These are phyloP conservation scores for Chaetomium globosum DNA, from an alignment of 2,329 filamentous ascomycete genomes.

Conservation along the genomic window DNA sequence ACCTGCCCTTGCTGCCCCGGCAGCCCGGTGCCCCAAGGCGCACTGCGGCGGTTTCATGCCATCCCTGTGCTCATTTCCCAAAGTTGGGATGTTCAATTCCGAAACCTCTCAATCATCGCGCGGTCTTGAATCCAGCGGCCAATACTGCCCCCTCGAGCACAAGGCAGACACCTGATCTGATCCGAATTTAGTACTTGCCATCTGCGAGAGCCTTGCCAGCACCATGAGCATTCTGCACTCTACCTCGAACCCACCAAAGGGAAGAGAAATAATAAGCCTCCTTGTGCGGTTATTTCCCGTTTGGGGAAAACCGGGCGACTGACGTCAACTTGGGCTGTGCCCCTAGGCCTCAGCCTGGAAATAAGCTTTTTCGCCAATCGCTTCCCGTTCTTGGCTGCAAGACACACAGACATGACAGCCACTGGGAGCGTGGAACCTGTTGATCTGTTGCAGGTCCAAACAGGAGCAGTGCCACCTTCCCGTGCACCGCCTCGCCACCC, in stretches of 20 bases:
- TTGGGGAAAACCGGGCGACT: background rate
- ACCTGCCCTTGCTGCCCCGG: too few species aligned
- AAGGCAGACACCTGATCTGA: background rate
- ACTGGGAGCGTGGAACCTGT: background rate
- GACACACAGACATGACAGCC: background rate
- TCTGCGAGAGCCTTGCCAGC: background rate
- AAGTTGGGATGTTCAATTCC: background rate
- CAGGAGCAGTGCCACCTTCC: background rate
- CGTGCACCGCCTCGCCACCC: slow-evolving; percentile 4
- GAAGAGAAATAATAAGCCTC: background rate
- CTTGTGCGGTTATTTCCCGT: background rate
- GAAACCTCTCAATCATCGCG: background rate
- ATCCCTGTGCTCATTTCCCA: background rate
- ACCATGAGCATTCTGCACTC: background rate
- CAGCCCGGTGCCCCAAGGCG: too few species aligned
- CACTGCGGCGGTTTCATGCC: too few species aligned
- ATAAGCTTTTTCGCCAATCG: slow-evolving; percentile 26
- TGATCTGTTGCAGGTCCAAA: background rate
- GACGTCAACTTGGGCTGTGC: slow-evolving; percentile 1
- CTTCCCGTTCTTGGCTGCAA: slow-evolving; percentile 7
- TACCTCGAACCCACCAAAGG: too few species aligned
- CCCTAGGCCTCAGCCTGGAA: background rate
- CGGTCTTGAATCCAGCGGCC: too few species aligned
- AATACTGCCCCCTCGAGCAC: background rate
- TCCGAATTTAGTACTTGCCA: background rate